phyloP scores from a whole-genome alignment of 129 eudicot species.

The Artemisia annua region DNA sequence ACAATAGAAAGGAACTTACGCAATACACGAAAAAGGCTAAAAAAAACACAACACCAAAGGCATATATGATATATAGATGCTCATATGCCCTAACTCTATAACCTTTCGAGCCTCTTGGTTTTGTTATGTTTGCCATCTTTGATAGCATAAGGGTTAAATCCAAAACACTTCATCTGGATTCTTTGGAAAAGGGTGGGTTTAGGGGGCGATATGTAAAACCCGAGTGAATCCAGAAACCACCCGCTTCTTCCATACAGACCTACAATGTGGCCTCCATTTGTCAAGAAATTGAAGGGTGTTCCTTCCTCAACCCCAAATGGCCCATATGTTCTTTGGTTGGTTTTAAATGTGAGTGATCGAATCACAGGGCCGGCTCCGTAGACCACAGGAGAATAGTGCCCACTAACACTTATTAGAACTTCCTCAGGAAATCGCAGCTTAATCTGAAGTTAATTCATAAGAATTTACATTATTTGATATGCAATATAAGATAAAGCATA shows the following conservation, averaged over 20 bases:
- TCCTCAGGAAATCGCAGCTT: slow-evolving; percentile 23
- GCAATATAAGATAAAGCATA: neutral
- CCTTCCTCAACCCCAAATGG: slow-evolving; percentile 74
- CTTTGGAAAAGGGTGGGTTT: slow-evolving; percentile 19
- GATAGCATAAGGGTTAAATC: neutral
- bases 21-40: neutral
- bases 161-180: neutral
- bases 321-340: slow-evolving; percentile 54
- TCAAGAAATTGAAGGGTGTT: slow-evolving; percentile 49
- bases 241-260: slow-evolving; percentile 71
- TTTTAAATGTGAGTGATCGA: slow-evolving; percentile 53
- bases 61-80: neutral
- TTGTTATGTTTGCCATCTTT: neutral
- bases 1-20: neutral
- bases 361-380: slow-evolving; percentile 57
- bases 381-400: slow-evolving; percentile 58
- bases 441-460: slow-evolving; percentile 31
- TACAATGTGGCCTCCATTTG: slow-evolving; percentile 48
- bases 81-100: neutral
- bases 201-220: slow-evolving; percentile 31
- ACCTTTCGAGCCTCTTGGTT: slow-evolving; percentile 8
- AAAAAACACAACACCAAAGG: neutral
- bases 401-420: slow-evolving; percentile 21
- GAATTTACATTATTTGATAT: neutral
- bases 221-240: slow-evolving; percentile 57